A percentile compares a stretch with the other conserved stretches of the same genome.
phyloP scores from a whole-genome alignment of 202 grass and related monocot genomes.

The Bolboschoenoplectus hybrid region DNA sequence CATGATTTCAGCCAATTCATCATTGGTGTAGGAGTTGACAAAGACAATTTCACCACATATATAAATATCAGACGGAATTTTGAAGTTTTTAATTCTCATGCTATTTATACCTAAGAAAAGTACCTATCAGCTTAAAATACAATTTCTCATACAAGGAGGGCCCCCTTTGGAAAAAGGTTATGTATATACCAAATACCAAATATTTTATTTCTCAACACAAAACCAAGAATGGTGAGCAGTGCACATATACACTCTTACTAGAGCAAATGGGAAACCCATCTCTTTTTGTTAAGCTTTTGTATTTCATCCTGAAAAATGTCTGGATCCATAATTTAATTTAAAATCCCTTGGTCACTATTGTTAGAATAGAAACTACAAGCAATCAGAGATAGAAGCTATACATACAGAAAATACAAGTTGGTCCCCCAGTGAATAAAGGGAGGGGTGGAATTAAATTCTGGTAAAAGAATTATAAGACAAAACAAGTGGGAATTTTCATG shows the following conservation, averaged over 20 bases:
- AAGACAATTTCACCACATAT: background rate
- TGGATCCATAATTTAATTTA: background rate
- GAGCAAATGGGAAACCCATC: background rate
- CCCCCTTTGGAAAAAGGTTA: constrained; percentile 31
- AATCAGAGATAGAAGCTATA: background rate
- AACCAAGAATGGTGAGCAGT: background rate
- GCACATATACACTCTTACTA: background rate
- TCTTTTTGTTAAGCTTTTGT: background rate
- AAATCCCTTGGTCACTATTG: constrained; percentile 3
- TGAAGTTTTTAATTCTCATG: background rate
- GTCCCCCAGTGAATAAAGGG: constrained; percentile 34
- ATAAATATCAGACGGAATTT: constrained; percentile 7
- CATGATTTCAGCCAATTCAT: constrained; percentile 3
- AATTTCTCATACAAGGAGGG: constrained; percentile 10
- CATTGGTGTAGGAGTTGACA: background rate
- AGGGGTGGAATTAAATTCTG: constrained; percentile 35
- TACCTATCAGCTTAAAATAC: background rate
- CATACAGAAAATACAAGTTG: background rate
- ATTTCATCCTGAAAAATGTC: constrained; percentile 7
- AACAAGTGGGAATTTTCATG: constrained; percentile 36
- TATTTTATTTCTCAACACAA: constrained; percentile 56
- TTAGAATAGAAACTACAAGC: constrained; percentile 20
- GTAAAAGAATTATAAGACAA: constrained; percentile 25
- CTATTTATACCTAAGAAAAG: background rate
- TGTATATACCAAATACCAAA: constrained; percentile 41